phyloP scores from a whole-genome alignment of 2,329 filamentous ascomycete species.

The Microascus cirrosus region DNA sequence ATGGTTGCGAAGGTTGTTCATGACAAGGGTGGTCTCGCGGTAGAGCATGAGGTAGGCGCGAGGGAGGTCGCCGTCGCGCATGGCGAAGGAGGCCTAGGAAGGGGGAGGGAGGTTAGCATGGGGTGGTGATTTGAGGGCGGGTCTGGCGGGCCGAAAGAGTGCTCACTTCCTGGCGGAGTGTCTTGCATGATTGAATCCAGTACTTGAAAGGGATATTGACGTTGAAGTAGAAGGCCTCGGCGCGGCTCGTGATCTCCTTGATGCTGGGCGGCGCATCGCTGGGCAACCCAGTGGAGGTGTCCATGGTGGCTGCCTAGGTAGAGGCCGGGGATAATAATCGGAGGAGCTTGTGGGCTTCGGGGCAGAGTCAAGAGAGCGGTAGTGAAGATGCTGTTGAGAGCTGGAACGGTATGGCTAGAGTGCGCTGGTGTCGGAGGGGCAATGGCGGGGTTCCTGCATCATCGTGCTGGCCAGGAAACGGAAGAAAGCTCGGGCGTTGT shows the following conservation, averaged over 20 bases:
- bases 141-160: neutral
- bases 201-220: conserved; percentile 63
- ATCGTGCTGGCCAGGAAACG: neutral
- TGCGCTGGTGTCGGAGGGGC: neutral
- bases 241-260: conserved; percentile 65
- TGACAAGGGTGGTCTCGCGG: conserved; percentile 74
- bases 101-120: too few relatives aligned
- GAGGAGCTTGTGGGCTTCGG: neutral
- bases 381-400: neutral
- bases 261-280: conserved; percentile 38
- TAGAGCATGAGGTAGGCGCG: conserved; percentile 88
- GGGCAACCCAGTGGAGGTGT: neutral
- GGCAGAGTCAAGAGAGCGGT: neutral
- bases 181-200: conserved; percentile 73
- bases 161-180: conserved; percentile 67
- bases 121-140: neutral
- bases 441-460: neutral
- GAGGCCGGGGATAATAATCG: neutral
- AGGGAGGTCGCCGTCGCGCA: conserved; percentile 74
- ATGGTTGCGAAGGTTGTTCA: conserved; percentile 64
- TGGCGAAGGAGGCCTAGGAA: conserved; percentile 69
- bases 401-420: neutral
- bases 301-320: neutral
- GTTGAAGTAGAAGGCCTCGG: conserved; percentile 74
- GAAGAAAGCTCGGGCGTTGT: neutral